Percentiles rank a stretch among this genome's conserved stretches.
phyloP scores from a whole-genome alignment of 306 rosid species.

The Gillenia trifoliata region DNA sequence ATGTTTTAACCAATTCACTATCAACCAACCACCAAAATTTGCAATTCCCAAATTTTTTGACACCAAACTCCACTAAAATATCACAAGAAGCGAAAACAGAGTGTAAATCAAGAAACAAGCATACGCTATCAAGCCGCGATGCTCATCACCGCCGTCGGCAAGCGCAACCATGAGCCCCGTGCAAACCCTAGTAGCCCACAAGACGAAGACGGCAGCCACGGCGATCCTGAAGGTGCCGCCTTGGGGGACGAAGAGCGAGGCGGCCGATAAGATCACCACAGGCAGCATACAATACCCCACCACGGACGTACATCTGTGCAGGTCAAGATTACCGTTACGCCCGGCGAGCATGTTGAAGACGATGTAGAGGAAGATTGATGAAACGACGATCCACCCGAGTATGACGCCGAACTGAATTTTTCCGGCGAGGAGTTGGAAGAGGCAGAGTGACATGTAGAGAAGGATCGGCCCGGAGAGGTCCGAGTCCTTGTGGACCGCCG shows the following conservation, averaged over 20 bases:
- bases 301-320: slow-evolving; percentile 91
- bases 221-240: slow-evolving; percentile 47
- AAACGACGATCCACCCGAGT: slow-evolving; percentile 91
- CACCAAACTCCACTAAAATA: slow-evolving; percentile 45
- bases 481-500: slow-evolving; percentile 65
- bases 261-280: slow-evolving; percentile 72
- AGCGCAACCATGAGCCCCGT: slow-evolving; percentile 72
- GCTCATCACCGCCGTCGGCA: slow-evolving; percentile 91
- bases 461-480: slow-evolving; percentile 93
- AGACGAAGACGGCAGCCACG: slow-evolving; percentile 56
- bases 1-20: neutral
- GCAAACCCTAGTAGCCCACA: slow-evolving; percentile 89
- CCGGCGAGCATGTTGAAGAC: slow-evolving; percentile 97
- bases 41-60: slow-evolving; percentile 22
- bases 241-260: slow-evolving; percentile 71
- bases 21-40: slow-evolving; percentile 21
- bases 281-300: slow-evolving; percentile 89
- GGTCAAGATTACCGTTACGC: slow-evolving; percentile 73
- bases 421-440: slow-evolving; percentile 90
- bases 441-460: slow-evolving; percentile 77
- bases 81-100: slow-evolving; percentile 81
- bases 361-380: slow-evolving; percentile 77
- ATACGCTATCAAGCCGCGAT: slow-evolving; percentile 86
- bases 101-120: slow-evolving; percentile 92
- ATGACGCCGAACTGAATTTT: slow-evolving; percentile 96